Conservation (phyloP, 768 basidiomycete species). For the Russula brevipes region DNA sequence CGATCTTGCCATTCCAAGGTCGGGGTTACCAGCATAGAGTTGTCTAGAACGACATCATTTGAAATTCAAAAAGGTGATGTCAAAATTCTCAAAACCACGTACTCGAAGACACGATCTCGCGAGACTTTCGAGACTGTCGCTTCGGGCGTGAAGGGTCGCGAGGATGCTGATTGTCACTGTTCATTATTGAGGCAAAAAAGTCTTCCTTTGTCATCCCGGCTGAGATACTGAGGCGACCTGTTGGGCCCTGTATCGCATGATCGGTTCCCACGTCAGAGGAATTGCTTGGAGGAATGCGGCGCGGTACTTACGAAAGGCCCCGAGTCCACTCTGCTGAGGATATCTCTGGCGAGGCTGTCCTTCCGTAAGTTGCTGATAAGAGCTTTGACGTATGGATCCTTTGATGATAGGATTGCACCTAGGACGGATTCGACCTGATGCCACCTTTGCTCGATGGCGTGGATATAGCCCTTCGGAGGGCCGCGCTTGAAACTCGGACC, state of each 20-base stretch:
- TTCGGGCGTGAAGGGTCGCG: slow-evolving; percentile 58
- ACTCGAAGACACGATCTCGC: slow-evolving; percentile 74
- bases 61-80: neutral
- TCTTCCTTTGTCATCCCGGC: slow-evolving; percentile 67
- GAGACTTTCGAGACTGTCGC: slow-evolving; percentile 69
- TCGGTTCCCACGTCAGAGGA: slow-evolving; percentile 9
- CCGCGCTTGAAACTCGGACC: slow-evolving; percentile 80
- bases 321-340: slow-evolving; percentile 67
- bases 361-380: slow-evolving; percentile 59
- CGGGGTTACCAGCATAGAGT: slow-evolving; percentile 55
- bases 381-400: slow-evolving; percentile 57
- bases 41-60: slow-evolving; percentile 38
- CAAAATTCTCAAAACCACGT: slow-evolving; percentile 33
- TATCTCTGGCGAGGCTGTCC: slow-evolving; percentile 73
- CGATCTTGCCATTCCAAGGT: slow-evolving; percentile 78
- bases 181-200: slow-evolving; percentile 69
- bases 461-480: slow-evolving; percentile 86
- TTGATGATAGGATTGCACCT: slow-evolving; percentile 71
- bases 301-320: slow-evolving; percentile 64
- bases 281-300: neutral
- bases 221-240: slow-evolving; percentile 57
- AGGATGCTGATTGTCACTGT: slow-evolving; percentile 44
- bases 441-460: slow-evolving; percentile 87
- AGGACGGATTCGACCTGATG: slow-evolving; percentile 90
- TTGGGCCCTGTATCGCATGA: slow-evolving; percentile 49